Percentiles rank a stretch among this genome's conserved stretches.
Evolutionary conservation across 2,329 filamentous ascomycete species (phyloP).

Genomic region (Aspergillus caelatus): DNA sequence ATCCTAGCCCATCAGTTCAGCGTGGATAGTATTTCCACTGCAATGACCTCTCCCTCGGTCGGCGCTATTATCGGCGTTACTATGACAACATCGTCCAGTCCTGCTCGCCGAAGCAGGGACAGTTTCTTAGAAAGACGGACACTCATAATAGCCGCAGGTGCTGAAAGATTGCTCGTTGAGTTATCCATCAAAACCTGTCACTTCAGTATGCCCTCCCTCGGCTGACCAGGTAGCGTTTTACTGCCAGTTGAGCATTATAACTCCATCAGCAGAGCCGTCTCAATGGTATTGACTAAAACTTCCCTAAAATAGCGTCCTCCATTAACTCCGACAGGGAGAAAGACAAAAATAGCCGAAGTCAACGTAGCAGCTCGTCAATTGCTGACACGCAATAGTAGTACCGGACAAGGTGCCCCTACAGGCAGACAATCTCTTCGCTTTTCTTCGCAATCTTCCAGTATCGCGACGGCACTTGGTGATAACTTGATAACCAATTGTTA

Average conservation of each 20-base stretch:
- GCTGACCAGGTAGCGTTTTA: too few relatives aligned
- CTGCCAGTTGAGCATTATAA: too few relatives aligned
- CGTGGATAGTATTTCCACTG: neutral
- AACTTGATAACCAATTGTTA: too few relatives aligned
- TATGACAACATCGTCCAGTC: neutral
- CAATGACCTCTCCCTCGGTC: neutral
- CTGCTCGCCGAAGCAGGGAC: neutral
- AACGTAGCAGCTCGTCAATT: neutral
- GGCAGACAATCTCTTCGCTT: too few relatives aligned
- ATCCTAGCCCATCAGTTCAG: neutral
- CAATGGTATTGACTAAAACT: neutral
- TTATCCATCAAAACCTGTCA: neutral
- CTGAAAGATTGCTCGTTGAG: too few relatives aligned
- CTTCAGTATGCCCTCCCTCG: too few relatives aligned
- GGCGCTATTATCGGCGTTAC: neutral
- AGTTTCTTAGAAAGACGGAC: neutral
- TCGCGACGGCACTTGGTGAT: neutral
- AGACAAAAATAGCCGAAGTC: neutral
- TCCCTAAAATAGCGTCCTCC: too few relatives aligned
- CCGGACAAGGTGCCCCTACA: neutral
- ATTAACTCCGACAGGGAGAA: too few relatives aligned
- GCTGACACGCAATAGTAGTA: neutral
- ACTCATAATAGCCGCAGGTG: too few relatives aligned
- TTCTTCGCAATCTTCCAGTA: neutral
- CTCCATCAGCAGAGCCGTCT: neutral